Evolutionary conservation across 257 asterid genomes (phyloP).

Genomic region (Gardenia jasminoides): DNA sequence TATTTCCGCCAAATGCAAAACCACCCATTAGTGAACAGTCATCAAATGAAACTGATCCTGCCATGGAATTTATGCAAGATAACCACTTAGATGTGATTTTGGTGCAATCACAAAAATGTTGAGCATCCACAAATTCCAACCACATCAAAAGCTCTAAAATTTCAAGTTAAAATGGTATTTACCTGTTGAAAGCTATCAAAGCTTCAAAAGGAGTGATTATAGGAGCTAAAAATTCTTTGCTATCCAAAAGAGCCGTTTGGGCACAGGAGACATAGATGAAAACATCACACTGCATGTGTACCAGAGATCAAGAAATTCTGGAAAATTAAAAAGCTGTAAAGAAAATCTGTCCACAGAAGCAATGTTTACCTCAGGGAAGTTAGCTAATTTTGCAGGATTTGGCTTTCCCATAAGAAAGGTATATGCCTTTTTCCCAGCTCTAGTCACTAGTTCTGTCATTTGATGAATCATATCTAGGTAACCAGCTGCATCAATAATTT

Average conservation of each 20-base stretch:
- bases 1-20: not conserved
- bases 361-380: conserved; percentile 83
- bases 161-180: not conserved
- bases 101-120: not conserved
- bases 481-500: conserved; percentile 62
- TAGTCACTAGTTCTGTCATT: conserved; percentile 70
- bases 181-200: conserved; percentile 85
- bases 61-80: not conserved
- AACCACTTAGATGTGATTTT: not conserved
- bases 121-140: not conserved
- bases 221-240: conserved; percentile 97
- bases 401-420: conserved; percentile 96
- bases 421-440: conserved; percentile 88
- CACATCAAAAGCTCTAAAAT: not conserved
- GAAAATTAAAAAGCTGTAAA: conserved; percentile 6
- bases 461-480: conserved; percentile 88
- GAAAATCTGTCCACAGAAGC: conserved; percentile 7
- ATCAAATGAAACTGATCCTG: not conserved
- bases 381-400: conserved; percentile 93
- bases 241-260: conserved; percentile 85
- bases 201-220: conserved; percentile 96
- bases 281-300: conserved; percentile 72
- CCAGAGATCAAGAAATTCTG: conserved; percentile 17
- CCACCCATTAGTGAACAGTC: not conserved
- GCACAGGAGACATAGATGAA: conserved; percentile 87